phyloP scores from a whole-genome alignment of 495 filamentous ascomycete genomes.

The Xylaria cubensis region DNA sequence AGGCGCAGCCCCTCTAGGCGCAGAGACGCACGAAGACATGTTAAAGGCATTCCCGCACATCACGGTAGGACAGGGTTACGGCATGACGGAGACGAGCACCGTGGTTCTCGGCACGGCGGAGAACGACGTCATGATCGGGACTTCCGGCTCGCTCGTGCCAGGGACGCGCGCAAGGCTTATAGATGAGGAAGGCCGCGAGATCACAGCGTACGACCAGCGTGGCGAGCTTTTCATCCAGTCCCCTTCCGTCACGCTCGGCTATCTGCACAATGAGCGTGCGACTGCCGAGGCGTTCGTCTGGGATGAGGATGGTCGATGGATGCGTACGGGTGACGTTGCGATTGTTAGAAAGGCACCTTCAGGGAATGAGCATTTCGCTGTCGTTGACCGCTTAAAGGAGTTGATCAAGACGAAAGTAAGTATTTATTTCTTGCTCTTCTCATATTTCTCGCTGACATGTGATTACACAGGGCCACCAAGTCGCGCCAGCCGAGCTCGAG shows the following conservation, averaged over 20 bases:
- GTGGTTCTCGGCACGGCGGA: slow-evolving; percentile 71
- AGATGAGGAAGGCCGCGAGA: slow-evolving; percentile 74
- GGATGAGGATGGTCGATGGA: slow-evolving; percentile 74
- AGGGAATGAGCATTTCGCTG: slow-evolving; percentile 78
- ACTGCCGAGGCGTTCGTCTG: slow-evolving; percentile 79
- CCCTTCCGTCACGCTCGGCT: slow-evolving; percentile 81
- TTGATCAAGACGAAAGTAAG: slow-evolving; percentile 91
- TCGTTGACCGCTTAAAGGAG: slow-evolving; percentile 92
- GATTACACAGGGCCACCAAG: slow-evolving; percentile 74
- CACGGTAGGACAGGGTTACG: slow-evolving; percentile 80
- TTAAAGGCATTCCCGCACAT: slow-evolving; percentile 69
- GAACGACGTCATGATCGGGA: slow-evolving; percentile 73
- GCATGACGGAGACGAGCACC: slow-evolving; percentile 82
- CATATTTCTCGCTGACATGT: not conserved
- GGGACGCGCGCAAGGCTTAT: slow-evolving; percentile 72
- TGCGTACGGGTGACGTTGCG: slow-evolving; percentile 87
- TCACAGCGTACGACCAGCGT: slow-evolving; percentile 75
- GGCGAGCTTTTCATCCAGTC: slow-evolving; percentile 81
- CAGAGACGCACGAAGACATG: slow-evolving; percentile 76
- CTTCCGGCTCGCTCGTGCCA: slow-evolving; percentile 74
- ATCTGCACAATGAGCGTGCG: slow-evolving; percentile 84
- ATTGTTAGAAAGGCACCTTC: slow-evolving; percentile 66
- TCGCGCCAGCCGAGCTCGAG: slow-evolving; percentile 90
- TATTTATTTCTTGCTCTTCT: not conserved
- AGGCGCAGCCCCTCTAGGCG: slow-evolving; percentile 83